Percentiles rank a stretch among this genome's conserved stretches.
phyloP scores from a whole-genome alignment of 1,284 basidiomycete species.

The Moesziomyces antarcticus region DNA sequence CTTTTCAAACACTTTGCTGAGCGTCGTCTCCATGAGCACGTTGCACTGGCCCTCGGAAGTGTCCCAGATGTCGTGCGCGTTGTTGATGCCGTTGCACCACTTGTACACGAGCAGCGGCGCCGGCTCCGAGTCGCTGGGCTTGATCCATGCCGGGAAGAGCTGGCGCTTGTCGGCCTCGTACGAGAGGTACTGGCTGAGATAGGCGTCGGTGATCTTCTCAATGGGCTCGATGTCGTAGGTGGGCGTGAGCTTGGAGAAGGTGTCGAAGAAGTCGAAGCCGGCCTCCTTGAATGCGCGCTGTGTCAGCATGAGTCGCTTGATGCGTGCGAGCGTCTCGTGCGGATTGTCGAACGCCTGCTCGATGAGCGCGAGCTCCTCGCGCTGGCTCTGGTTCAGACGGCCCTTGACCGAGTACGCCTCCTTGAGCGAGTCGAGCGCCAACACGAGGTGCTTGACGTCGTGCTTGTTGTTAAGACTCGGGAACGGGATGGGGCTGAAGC shows the following conservation, averaged over 20 bases:
- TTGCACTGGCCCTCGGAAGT: constrained; percentile 66
- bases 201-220: constrained; percentile 68
- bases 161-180: constrained; percentile 68
- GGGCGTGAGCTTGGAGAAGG: constrained; percentile 65
- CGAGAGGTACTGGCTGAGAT: constrained; percentile 66
- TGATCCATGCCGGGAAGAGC: constrained; percentile 68
- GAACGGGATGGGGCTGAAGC: constrained; percentile 67
- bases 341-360: constrained; percentile 68
- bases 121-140: constrained; percentile 67
- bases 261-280: constrained; percentile 67
- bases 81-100: constrained; percentile 68
- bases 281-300: constrained; percentile 68
- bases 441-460: constrained; percentile 65
- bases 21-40: constrained; percentile 67
- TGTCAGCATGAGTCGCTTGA: constrained; percentile 67
- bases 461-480: constrained; percentile 68
- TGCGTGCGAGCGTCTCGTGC: constrained; percentile 66
- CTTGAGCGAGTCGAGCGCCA: constrained; percentile 67
- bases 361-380: constrained; percentile 67
- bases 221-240: constrained; percentile 68
- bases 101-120: constrained; percentile 68
- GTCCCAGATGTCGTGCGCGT: constrained; percentile 65
- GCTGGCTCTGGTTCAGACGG: constrained; percentile 66
- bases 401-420: constrained; percentile 67
- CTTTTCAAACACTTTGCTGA: constrained; percentile 67